These are phyloP conservation scores for Nitzschia sp. DNA, from an alignment of 108 stramenopile species.

Conservation along the genomic window DNA sequence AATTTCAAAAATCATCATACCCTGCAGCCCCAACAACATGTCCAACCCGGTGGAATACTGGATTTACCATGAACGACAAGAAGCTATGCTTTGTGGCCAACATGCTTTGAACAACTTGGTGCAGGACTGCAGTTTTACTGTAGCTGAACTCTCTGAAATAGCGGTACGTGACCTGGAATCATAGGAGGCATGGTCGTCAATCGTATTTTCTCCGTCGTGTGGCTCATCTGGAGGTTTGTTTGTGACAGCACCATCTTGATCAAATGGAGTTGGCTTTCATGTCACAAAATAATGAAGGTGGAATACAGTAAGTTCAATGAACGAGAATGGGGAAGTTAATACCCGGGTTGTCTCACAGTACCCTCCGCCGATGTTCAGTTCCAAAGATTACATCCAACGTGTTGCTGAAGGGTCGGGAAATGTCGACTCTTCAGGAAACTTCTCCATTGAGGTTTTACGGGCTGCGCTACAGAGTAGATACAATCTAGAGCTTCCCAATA, in stretches of 20 bases:
- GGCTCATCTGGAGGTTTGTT: background rate
- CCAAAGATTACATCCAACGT: slow-evolving; percentile 71
- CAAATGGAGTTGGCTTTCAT: slow-evolving; percentile 79
- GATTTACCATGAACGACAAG: slow-evolving; percentile 91
- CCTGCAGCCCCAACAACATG: background rate
- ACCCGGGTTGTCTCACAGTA: background rate
- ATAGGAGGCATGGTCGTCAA: too few relatives aligned
- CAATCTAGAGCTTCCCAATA: slow-evolving; percentile 49
- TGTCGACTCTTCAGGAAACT: slow-evolving; percentile 80
- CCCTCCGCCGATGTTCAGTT: slow-evolving; percentile 17
- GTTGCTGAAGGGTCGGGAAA: slow-evolving; percentile 70
- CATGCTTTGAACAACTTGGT: slow-evolving; percentile 90
- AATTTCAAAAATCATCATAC: too few relatives aligned
- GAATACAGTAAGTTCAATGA: slow-evolving; percentile 21
- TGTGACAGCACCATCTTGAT: slow-evolving; percentile 60
- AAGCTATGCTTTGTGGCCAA: slow-evolving; percentile 86
- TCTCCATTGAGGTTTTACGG: slow-evolving; percentile 79
- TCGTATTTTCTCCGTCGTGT: background rate
- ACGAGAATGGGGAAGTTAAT: too few relatives aligned
- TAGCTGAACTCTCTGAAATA: slow-evolving; percentile 71
- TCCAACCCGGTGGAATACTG: slow-evolving; percentile 36
- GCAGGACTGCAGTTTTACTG: slow-evolving; percentile 66
- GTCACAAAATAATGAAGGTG: slow-evolving; percentile 74
- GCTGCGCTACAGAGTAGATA: slow-evolving; percentile 51
- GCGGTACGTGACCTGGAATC: slow-evolving; percentile 34